Conservation (phyloP, 2,329 filamentous ascomycete species). For the Kalmusia sp. region DNA sequence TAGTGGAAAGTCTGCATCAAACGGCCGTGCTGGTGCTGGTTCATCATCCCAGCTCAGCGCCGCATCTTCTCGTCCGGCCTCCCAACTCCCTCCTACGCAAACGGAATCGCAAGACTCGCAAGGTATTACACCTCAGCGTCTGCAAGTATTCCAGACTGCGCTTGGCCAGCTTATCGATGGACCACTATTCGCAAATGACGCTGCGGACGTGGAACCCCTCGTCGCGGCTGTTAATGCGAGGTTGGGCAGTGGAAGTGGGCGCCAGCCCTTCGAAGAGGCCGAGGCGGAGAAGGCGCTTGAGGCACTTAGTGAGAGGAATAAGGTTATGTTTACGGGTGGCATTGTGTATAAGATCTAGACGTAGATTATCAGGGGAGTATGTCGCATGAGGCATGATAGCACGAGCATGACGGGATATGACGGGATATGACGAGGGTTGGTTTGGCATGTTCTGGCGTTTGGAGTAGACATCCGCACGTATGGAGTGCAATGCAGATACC, state of each 20-base stretch:
- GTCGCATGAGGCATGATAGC: background rate
- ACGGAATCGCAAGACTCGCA: conserved; percentile 47
- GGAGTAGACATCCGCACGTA: no score
- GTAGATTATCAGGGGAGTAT: background rate
- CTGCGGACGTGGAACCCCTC: conserved; percentile 76
- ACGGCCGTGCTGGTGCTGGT: conserved; percentile 32
- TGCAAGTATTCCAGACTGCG: conserved; percentile 78
- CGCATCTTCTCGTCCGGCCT: conserved; percentile 80
- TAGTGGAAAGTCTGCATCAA: conserved; percentile 38
- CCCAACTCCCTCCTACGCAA: conserved; percentile 69
- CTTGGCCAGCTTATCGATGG: conserved; percentile 85
- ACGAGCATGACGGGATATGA: background rate
- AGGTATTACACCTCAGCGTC: conserved; percentile 67
- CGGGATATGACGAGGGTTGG: background rate
- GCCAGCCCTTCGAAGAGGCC: conserved; percentile 67
- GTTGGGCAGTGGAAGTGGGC: conserved; percentile 65
- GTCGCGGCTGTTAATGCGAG: conserved; percentile 80
- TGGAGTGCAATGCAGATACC: no score
- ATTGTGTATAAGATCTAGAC: conserved; percentile 57
- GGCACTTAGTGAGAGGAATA: conserved; percentile 81
- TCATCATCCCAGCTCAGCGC: conserved; percentile 71
- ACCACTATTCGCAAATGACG: conserved; percentile 85
- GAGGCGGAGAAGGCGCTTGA: conserved; percentile 82
- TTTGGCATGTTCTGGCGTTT: background rate
- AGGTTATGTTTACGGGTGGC: conserved; percentile 74